Percentiles rank a stretch among this genome's conserved stretches.
Evolutionary conservation across 1,139 yeast species (phyloP).

Genomic region (Lipomyces yarrowii): DNA sequence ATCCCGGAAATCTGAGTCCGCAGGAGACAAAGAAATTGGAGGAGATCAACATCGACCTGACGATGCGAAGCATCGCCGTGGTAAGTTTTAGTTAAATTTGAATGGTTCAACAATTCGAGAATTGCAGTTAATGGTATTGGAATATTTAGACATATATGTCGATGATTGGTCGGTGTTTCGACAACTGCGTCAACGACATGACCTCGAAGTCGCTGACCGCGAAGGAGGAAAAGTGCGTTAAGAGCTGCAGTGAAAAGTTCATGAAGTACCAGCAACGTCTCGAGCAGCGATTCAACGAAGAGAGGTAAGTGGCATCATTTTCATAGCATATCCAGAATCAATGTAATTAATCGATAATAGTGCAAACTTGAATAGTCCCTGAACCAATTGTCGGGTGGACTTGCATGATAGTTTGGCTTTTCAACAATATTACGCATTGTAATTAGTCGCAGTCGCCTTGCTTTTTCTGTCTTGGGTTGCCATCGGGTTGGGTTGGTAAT

Average conservation of each 20-base stretch:
- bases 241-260: constrained; percentile 95
- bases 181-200: constrained; percentile 96
- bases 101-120: neutral
- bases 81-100: constrained; percentile 11
- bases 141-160: constrained; percentile 68
- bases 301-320: constrained; percentile 50
- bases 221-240: constrained; percentile 82
- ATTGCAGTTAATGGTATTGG: neutral
- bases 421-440: neutral
- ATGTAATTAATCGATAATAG: neutral
- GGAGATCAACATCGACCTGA: constrained; percentile 26
- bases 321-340: neutral
- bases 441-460: neutral
- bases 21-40: constrained; percentile 27
- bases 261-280: constrained; percentile 97
- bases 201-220: constrained; percentile 84
- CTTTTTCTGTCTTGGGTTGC: neutral
- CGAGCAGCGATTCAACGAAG: constrained; percentile 98
- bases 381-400: neutral
- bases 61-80: constrained; percentile 19
- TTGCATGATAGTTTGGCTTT: neutral
- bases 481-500: neutral
- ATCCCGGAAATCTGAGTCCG: constrained; percentile 14
- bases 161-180: constrained; percentile 94
- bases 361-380: neutral